Evolutionary conservation across 2,329 filamentous ascomycete genomes (phyloP).

Genomic region (Aureobasidium mangrovei): DNA sequence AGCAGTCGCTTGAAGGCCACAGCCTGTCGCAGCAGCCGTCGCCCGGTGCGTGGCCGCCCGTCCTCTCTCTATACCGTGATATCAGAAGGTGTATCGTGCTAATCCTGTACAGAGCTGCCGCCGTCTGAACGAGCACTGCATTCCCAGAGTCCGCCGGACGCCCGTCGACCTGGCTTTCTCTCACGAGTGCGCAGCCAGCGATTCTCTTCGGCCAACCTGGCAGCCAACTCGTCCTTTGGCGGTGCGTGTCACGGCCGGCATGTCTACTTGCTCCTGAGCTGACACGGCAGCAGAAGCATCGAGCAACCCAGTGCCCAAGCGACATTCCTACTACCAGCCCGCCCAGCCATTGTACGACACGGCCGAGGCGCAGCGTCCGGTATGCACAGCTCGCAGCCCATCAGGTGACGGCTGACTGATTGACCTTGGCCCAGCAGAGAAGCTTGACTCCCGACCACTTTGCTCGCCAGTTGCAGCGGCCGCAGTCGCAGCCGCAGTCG

Average conservation of each 20-base stretch:
- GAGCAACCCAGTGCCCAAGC: slow-evolving; percentile 6
- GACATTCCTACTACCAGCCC: slow-evolving; percentile 12
- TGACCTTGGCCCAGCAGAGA: background rate
- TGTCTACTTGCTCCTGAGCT: background rate
- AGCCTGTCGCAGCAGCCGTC: slow-evolving; percentile 10
- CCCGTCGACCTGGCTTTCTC: slow-evolving; percentile 9
- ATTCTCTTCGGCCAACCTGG: slow-evolving; percentile 1
- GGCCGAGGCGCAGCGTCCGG: background rate
- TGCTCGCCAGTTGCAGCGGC: background rate
- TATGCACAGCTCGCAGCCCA: slow-evolving; percentile 2
- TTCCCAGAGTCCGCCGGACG: background rate
- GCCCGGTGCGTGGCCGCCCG: slow-evolving; percentile 3
- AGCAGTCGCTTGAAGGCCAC: slow-evolving; percentile 10
- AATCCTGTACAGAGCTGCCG: background rate
- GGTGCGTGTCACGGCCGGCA: background rate
- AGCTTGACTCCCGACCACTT: background rate
- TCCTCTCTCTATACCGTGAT: background rate
- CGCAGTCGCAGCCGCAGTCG: background rate
- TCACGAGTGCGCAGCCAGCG: slow-evolving; percentile 12
- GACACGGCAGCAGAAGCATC: slow-evolving; percentile 2
- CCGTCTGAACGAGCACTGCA: background rate
- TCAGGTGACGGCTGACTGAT: slow-evolving; percentile 1
- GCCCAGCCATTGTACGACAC: slow-evolving; percentile 12
- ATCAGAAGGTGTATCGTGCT: background rate
- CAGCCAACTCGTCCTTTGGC: background rate